Conservation (phyloP, 345 rosid genomes). For the Boechera stricta region DNA sequence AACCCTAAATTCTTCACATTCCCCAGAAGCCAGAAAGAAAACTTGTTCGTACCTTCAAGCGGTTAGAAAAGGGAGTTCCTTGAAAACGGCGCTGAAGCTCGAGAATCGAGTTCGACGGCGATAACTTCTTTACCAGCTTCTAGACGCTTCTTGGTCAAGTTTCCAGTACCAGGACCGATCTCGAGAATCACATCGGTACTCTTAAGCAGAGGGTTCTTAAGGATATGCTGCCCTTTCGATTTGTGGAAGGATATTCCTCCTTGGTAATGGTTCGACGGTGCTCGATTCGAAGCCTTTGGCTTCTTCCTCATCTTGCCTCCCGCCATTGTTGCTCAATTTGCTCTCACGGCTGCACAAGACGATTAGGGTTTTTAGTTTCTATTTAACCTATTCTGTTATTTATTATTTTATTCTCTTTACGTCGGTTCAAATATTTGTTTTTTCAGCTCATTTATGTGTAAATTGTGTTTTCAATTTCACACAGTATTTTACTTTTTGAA, state of each 20-base stretch:
- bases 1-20: no score
- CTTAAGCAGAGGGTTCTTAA: conserved; percentile 80
- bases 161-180: conserved; percentile 94
- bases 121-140: conserved; percentile 82
- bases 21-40: no score
- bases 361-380: conserved; percentile 20
- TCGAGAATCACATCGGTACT: conserved; percentile 83
- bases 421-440: no score
- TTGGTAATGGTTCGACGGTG: conserved; percentile 71
- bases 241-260: conserved; percentile 91
- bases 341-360: background rate
- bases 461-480: no score
- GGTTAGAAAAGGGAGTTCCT: conserved; percentile 67
- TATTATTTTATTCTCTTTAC: no score
- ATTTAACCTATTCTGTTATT: background rate
- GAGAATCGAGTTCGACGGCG: conserved; percentile 87
- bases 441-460: no score
- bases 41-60: conserved; percentile 54
- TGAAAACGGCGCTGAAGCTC: conserved; percentile 92
- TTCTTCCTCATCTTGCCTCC: conserved; percentile 86
- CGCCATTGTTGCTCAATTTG: conserved; percentile 53
- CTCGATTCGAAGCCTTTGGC: conserved; percentile 48
- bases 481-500: no score
- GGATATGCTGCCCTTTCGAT: conserved; percentile 90
- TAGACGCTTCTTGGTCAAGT: conserved; percentile 89